Evolutionary conservation across 768 basidiomycete genomes (phyloP).

Genomic region (Chalciporus piperatus): DNA sequence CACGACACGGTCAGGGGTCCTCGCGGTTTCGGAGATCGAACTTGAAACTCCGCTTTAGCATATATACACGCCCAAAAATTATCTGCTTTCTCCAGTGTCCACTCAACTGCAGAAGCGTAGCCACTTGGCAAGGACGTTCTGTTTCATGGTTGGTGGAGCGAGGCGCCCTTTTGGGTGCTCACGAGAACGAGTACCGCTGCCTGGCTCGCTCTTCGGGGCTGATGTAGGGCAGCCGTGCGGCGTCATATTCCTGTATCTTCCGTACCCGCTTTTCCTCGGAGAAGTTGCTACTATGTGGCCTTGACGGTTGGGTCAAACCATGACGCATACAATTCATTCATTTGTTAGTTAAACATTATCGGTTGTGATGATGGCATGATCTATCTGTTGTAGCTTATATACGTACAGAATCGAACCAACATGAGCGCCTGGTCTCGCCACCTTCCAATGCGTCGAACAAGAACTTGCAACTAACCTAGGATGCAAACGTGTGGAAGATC

Average conservation of each 20-base stretch:
- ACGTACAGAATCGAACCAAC: slow-evolving; percentile 60
- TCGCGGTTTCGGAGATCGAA: not conserved
- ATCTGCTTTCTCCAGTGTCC: slow-evolving; percentile 51
- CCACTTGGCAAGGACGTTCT: slow-evolving; percentile 56
- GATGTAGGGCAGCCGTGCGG: slow-evolving; percentile 45
- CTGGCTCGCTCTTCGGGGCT: slow-evolving; percentile 42
- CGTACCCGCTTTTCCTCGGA: slow-evolving; percentile 46
- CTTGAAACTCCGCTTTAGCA: not conserved
- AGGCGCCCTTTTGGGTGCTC: slow-evolving; percentile 54
- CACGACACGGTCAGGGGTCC: no score
- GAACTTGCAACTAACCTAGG: slow-evolving; percentile 39
- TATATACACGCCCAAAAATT: not conserved
- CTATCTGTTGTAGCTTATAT: not conserved
- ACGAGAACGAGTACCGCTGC: slow-evolving; percentile 43
- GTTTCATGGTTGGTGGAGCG: slow-evolving; percentile 78
- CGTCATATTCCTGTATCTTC: slow-evolving; percentile 84
- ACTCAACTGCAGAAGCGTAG: slow-evolving; percentile 67
- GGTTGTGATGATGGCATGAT: no score
- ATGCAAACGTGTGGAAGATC: no score
- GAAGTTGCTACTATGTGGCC: slow-evolving; percentile 68
- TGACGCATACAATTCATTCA: slow-evolving; percentile 56
- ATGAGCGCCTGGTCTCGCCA: slow-evolving; percentile 57
- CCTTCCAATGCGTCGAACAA: slow-evolving; percentile 55
- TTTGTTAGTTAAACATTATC: no score
- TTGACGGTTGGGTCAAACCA: slow-evolving; percentile 85